Evolutionary conservation across 352 stramenopile species (phyloP).

Genomic region (Pythium apleroticum): DNA sequence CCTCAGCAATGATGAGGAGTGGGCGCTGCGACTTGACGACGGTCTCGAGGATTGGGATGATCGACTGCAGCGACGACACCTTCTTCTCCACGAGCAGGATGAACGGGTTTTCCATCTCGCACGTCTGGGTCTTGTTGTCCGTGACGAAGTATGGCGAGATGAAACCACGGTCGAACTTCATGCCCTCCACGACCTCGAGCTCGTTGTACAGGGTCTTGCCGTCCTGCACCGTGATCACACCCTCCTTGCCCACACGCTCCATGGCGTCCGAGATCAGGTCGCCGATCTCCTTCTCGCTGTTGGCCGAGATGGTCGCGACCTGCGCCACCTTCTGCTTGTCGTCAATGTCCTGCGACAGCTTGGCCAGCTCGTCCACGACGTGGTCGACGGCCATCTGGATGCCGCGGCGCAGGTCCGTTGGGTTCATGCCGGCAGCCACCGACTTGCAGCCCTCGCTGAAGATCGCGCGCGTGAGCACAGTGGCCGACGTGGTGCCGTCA

Average conservation of each 20-base stretch:
- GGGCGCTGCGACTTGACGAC: constrained; percentile 97
- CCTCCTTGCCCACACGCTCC: constrained; percentile 99
- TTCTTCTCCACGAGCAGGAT: constrained; percentile 99
- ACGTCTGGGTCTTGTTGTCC: constrained; percentile 98
- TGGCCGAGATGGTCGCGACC: constrained; percentile 99
- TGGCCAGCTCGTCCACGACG: constrained; percentile 93
- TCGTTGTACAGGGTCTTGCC: constrained; percentile 99
- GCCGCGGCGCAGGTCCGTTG: constrained; percentile 97
- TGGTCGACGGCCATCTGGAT: constrained; percentile 98
- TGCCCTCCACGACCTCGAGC: constrained; percentile 99
- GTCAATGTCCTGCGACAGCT: constrained; percentile 97
- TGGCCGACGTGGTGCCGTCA: constrained; percentile 99
- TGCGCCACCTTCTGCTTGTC: constrained; percentile 99
- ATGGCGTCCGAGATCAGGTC: constrained; percentile 98
- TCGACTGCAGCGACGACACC: constrained; percentile 94
- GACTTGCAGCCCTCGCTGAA: constrained; percentile 99
- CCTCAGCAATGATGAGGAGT: constrained; percentile 99
- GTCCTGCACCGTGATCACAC: constrained; percentile 98
- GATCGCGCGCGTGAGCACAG: constrained; percentile 98
- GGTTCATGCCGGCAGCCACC: constrained; percentile 99
- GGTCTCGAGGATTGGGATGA: constrained; percentile 97
- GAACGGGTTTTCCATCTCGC: constrained; percentile 98
- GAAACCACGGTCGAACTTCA: constrained; percentile 99
- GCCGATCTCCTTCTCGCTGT: constrained; percentile 98
- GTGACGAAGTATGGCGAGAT: constrained; percentile 99